These are phyloP conservation scores for Aspergillus funiculosus DNA, from an alignment of 495 filamentous ascomycete genomes.

Conservation along the genomic window DNA sequence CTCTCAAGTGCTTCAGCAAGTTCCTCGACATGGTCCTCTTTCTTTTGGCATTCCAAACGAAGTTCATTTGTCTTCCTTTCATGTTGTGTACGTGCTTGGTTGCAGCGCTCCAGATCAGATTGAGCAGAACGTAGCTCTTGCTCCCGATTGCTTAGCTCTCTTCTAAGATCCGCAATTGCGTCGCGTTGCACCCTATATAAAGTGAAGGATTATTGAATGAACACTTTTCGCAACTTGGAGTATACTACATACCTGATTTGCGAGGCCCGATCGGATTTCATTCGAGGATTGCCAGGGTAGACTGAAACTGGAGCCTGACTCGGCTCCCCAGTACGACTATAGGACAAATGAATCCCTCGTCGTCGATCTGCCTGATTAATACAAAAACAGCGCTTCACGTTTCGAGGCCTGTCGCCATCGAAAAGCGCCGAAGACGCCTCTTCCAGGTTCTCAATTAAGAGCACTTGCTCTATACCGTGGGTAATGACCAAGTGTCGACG, in stretches of 20 bases:
- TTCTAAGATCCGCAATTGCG: conserved; percentile 37
- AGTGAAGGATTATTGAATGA: background rate
- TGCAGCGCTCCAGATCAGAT: conserved; percentile 29
- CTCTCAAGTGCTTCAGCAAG: conserved; percentile 56
- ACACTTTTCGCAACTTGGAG: background rate
- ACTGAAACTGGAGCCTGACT: conserved; percentile 49
- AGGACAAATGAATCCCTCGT: conserved; percentile 59
- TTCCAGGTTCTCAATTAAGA: conserved; percentile 62
- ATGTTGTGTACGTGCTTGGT: conserved; percentile 39
- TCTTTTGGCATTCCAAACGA: conserved; percentile 51
- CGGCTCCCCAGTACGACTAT: conserved; percentile 48
- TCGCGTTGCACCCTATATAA: conserved; percentile 40
- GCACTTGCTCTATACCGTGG: conserved; percentile 73
- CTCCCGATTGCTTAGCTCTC: conserved; percentile 34
- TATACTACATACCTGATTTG: conserved; percentile 49
- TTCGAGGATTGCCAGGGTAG: conserved; percentile 53
- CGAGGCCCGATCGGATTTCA: conserved; percentile 71
- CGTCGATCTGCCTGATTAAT: conserved; percentile 53
- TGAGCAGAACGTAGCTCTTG: conserved; percentile 28
- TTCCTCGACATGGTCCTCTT: conserved; percentile 51
- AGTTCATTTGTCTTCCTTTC: conserved; percentile 43
- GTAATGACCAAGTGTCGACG: conserved; percentile 78
- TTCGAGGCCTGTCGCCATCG: conserved; percentile 51
- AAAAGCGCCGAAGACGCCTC: conserved; percentile 68
- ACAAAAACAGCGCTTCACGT: conserved; percentile 66